phyloP scores from a whole-genome alignment of 2,329 filamentous ascomycete species.

The Trichoderma koningii region DNA sequence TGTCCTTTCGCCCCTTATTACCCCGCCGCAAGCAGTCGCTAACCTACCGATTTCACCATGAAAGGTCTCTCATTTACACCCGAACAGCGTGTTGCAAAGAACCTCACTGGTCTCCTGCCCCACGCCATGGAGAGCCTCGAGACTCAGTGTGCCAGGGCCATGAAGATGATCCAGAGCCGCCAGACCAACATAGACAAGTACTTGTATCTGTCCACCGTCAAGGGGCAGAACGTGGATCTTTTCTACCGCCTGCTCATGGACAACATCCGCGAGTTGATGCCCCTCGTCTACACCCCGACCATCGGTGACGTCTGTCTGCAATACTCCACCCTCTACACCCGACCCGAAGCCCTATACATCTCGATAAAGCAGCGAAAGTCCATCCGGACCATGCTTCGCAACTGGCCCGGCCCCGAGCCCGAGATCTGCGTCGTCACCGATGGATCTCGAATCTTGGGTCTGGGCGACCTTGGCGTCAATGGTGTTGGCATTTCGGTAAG shows the following conservation, averaged over 20 bases:
- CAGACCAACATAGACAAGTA: slow-evolving; percentile 77
- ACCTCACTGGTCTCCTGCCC: slow-evolving; percentile 66
- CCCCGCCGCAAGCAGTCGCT: neutral
- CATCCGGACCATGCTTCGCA: slow-evolving; percentile 82
- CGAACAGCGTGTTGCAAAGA: slow-evolving; percentile 63
- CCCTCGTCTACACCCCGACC: slow-evolving; percentile 83
- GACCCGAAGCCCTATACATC: slow-evolving; percentile 93
- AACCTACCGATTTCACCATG: slow-evolving; percentile 9
- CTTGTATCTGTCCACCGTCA: slow-evolving; percentile 75
- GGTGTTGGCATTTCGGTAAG: slow-evolving; percentile 93
- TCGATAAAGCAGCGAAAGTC: slow-evolving; percentile 93
- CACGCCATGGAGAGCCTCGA: slow-evolving; percentile 63
- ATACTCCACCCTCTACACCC: slow-evolving; percentile 94
- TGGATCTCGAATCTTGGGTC: slow-evolving; percentile 86
- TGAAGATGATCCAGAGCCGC: slow-evolving; percentile 73
- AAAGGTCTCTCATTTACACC: slow-evolving; percentile 65
- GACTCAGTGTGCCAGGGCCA: slow-evolving; percentile 65
- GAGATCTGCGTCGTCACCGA: slow-evolving; percentile 98
- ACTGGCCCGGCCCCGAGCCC: slow-evolving; percentile 87
- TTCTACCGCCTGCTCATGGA: slow-evolving; percentile 82
- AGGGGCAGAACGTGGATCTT: slow-evolving; percentile 74
- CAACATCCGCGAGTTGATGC: slow-evolving; percentile 76
- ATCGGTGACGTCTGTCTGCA: slow-evolving; percentile 95
- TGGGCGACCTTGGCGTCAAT: slow-evolving; percentile 94
- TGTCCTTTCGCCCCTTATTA: neutral